Evolutionary conservation across 2,329 filamentous ascomycete genomes (phyloP).

Genomic region (Stachybotrys echinatus): DNA sequence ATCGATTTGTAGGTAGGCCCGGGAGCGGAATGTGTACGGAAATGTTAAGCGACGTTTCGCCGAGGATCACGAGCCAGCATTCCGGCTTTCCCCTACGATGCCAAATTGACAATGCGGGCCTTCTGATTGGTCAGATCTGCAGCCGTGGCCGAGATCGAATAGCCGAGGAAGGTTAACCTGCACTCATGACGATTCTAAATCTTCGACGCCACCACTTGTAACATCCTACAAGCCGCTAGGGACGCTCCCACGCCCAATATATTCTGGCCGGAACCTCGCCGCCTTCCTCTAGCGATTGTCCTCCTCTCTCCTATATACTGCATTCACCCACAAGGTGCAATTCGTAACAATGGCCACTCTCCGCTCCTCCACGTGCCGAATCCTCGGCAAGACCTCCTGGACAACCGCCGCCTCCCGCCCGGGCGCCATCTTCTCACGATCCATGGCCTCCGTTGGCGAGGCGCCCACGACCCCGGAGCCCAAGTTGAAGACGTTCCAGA

Average conservation of each 20-base stretch:
- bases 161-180: not conserved
- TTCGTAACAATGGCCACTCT: conserved; percentile 52
- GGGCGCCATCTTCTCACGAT: conserved; percentile 39
- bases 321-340: not conserved
- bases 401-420: conserved; percentile 32
- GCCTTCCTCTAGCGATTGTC: not conserved
- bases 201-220: not conserved
- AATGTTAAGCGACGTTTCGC: conserved; percentile 3
- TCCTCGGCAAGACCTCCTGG: conserved; percentile 40
- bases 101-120: not conserved
- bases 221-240: not conserved
- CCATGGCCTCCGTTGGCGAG: conserved; percentile 53
- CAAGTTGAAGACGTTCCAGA: conserved; percentile 88
- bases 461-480: conserved; percentile 59
- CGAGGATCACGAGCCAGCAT: not conserved
- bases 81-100: not conserved
- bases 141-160: not conserved
- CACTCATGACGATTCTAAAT: not conserved
- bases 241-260: not conserved
- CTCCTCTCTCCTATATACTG: not conserved
- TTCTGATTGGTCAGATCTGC: not conserved
- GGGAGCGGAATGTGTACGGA: not conserved
- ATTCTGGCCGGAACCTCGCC: not conserved
- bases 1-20: not conserved
- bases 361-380: conserved; percentile 50